phyloP scores from a whole-genome alignment of 176 grass and related monocot species.

The Paspalum notatum region DNA sequence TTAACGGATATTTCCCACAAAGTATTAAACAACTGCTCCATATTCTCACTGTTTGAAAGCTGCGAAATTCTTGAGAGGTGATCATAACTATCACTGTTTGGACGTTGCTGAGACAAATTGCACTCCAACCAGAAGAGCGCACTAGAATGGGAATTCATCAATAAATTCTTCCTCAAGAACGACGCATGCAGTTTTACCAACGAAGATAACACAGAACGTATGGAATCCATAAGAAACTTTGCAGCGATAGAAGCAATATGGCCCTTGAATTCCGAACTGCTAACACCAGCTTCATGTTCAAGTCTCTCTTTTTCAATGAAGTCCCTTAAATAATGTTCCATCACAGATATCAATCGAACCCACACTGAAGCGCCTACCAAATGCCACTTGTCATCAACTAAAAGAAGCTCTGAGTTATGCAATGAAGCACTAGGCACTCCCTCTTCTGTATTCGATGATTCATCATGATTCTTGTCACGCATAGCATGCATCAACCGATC shows the following conservation, averaged over 20 bases:
- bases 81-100: conserved; percentile 40
- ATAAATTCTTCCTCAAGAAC: conserved; percentile 65
- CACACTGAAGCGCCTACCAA: conserved; percentile 70
- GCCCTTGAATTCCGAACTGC: conserved; percentile 44
- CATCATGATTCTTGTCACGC: conserved; percentile 48
- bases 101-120: conserved; percentile 43
- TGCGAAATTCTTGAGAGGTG: conserved; percentile 48
- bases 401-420: conserved; percentile 31
- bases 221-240: conserved; percentile 55
- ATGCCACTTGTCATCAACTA: conserved; percentile 84
- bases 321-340: conserved; percentile 54
- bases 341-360: conserved; percentile 62
- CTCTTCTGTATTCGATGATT: conserved; percentile 40
- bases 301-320: conserved; percentile 49
- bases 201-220: conserved; percentile 69
- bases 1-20: conserved; percentile 70
- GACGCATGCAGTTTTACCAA: conserved; percentile 71
- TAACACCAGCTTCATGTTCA: conserved; percentile 42
- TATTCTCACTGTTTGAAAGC: conserved; percentile 54
- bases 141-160: conserved; percentile 44
- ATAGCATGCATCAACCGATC: conserved; percentile 57
- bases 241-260: conserved; percentile 40
- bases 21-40: conserved; percentile 53
- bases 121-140: conserved; percentile 64
- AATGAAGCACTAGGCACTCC: conserved; percentile 16